Base-by-base conservation (phyloP, 768 basidiomycete species). In the Pleurotus djamor region DNA sequence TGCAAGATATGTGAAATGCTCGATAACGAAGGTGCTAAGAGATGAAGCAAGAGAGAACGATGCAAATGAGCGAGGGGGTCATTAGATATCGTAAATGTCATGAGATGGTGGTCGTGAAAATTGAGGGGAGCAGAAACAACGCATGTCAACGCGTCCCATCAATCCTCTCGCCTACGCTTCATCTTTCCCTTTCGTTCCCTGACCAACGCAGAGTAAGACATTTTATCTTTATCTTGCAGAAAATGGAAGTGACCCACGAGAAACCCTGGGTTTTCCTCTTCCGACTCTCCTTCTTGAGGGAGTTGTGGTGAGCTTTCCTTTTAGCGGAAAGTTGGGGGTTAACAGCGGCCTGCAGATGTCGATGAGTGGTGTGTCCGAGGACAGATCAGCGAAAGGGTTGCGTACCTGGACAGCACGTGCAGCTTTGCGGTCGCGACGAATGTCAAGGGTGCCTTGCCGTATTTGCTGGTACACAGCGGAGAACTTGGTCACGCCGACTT, bases 401-500 rank as follows among this genome's bases (percentile, higher is more conserved):
- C 52, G 16, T 28, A 77, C 83, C 78, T 92, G 75, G n/a, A 77
- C 62, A 0, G 82, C 82, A 38, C 82, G 74, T 0, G 81, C 83
- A 0, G 83, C 81, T 68, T 87, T 89, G 34, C 96, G 79, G 48
- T 90, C 92, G 57, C 88, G 81, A 58, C 88, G 82, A 12, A 92
- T 80, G 28, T 78, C 81, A 21, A 88, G 72, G 1, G 84, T 83
- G 34, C 83, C 77, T 68, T 94, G 89, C 41, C 94, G 81, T 57
- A 98, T 89, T 60, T 82, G 82, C 64, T 87, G 94, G 76, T 97
- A 97, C 0, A 82, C 81, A 9, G 72, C 71, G 0, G 94, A 84
- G 71, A 97, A 98, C 64, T 83, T 85, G 6, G 90, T 90, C n/a
- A 86, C 84, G 36, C 96, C 95, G 47, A 98, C 88, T 80, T 93